Evolutionary conservation across 257 asterid species (phyloP).

Genomic region (Solanum lignicaule): DNA sequence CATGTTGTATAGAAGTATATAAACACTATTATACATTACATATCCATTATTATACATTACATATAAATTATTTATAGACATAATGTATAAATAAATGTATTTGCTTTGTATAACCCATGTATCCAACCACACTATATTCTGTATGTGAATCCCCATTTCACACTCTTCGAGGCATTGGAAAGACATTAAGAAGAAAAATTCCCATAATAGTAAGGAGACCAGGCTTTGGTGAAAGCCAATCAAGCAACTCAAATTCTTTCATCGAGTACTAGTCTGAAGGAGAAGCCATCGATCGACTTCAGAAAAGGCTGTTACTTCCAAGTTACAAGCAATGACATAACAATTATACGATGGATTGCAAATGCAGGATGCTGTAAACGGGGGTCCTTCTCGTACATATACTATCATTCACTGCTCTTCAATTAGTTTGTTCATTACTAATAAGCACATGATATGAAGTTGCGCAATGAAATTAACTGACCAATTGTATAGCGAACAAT

Average conservation of each 20-base stretch:
- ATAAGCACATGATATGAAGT: constrained; percentile 14
- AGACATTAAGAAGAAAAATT: background rate
- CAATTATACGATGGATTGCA: background rate
- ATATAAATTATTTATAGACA: background rate
- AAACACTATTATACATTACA: background rate
- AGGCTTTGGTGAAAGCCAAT: constrained; percentile 43
- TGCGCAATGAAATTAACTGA: constrained; percentile 41
- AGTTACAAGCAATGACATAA: constrained; percentile 41
- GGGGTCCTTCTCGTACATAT: background rate
- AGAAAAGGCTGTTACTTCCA: constrained; percentile 36
- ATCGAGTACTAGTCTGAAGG: constrained; percentile 40
- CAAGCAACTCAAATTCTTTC: constrained; percentile 47
- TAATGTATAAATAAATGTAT: background rate
- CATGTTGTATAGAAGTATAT: background rate
- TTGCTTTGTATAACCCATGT: background rate
- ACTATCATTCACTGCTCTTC: constrained; percentile 1
- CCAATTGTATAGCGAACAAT: constrained; percentile 50
- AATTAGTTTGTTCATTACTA: constrained; percentile 16
- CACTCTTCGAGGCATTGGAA: background rate
- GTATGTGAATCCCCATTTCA: background rate
- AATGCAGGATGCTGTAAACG: background rate
- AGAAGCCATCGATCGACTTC: constrained; percentile 23
- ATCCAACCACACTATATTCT: background rate
- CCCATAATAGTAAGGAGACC: constrained; percentile 39
- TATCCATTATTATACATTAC: background rate